These are phyloP conservation scores for Neonectria punicea DNA, from an alignment of 2,329 filamentous ascomycete species.

Conservation along the genomic window DNA sequence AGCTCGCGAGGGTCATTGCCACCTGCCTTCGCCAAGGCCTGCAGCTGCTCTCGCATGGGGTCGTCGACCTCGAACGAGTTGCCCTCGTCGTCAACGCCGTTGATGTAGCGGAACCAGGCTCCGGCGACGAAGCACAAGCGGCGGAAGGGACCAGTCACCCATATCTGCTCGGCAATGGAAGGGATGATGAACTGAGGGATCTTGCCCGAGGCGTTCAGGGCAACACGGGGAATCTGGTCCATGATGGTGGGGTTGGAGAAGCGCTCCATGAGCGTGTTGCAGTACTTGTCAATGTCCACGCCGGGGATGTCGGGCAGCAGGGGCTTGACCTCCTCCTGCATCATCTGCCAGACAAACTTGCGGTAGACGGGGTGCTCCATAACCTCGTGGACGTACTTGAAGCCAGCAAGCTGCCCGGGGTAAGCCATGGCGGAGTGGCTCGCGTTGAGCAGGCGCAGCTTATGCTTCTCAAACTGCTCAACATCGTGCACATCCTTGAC, in stretches of 20 bases:
- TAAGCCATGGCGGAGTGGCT: slow-evolving; percentile 64
- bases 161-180: slow-evolving; percentile 58
- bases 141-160: slow-evolving; percentile 55
- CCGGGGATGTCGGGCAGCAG: slow-evolving; percentile 60
- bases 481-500: slow-evolving; percentile 62
- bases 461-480: slow-evolving; percentile 66
- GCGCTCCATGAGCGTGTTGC: slow-evolving; percentile 62
- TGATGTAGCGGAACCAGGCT: slow-evolving; percentile 63
- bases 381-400: slow-evolving; percentile 65
- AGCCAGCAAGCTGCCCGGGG: slow-evolving; percentile 61
- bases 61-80: slow-evolving; percentile 56
- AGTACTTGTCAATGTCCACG: slow-evolving; percentile 63
- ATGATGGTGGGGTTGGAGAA: slow-evolving; percentile 67
- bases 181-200: slow-evolving; percentile 63
- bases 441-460: slow-evolving; percentile 65
- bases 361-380: slow-evolving; percentile 59
- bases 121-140: slow-evolving; percentile 60
- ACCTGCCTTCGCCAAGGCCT: slow-evolving; percentile 56
- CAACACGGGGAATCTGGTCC: slow-evolving; percentile 64
- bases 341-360: slow-evolving; percentile 64
- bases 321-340: slow-evolving; percentile 65
- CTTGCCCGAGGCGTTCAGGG: slow-evolving; percentile 64
- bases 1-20: slow-evolving; percentile 54
- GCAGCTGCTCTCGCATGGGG: slow-evolving; percentile 59
- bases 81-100: slow-evolving; percentile 61